phyloP scores from a whole-genome alignment of 2,329 filamentous ascomycete species.

The Juglanconis juglandina region DNA sequence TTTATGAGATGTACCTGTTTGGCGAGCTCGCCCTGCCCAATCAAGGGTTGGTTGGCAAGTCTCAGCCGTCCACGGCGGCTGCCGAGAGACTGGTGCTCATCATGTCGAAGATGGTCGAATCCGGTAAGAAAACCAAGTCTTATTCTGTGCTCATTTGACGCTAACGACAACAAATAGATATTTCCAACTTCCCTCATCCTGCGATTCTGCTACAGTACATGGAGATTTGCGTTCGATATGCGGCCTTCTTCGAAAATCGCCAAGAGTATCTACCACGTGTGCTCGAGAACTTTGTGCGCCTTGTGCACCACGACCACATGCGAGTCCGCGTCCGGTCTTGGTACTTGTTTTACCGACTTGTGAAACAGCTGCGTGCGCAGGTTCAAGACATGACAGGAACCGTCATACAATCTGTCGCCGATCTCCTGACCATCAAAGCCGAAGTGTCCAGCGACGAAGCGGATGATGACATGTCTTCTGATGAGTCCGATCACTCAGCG shows the following conservation, averaged over 20 bases:
- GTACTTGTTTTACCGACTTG: slow-evolving; percentile 93
- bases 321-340: slow-evolving; percentile 88
- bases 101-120: slow-evolving; percentile 95
- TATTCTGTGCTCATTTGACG: neutral
- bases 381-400: slow-evolving; percentile 88
- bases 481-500: slow-evolving; percentile 85
- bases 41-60: slow-evolving; percentile 82
- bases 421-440: slow-evolving; percentile 85
- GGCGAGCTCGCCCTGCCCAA: slow-evolving; percentile 90
- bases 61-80: slow-evolving; percentile 73
- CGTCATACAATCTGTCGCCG: slow-evolving; percentile 83
- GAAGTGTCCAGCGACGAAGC: slow-evolving; percentile 75
- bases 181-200: slow-evolving; percentile 82
- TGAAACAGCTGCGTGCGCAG: slow-evolving; percentile 79
- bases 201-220: slow-evolving; percentile 94
- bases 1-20: slow-evolving; percentile 94
- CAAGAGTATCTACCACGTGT: slow-evolving; percentile 77
- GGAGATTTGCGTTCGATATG: slow-evolving; percentile 96
- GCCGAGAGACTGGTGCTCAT: slow-evolving; percentile 81
- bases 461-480: slow-evolving; percentile 92
- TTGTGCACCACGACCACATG: slow-evolving; percentile 83
- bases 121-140: slow-evolving; percentile 56
- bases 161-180: slow-evolving; percentile 49
- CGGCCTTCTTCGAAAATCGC: slow-evolving; percentile 85
- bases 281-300: slow-evolving; percentile 83